Conservation (phyloP, 2,329 filamentous ascomycete genomes). For the Botrytis pseudocinerea region DNA sequence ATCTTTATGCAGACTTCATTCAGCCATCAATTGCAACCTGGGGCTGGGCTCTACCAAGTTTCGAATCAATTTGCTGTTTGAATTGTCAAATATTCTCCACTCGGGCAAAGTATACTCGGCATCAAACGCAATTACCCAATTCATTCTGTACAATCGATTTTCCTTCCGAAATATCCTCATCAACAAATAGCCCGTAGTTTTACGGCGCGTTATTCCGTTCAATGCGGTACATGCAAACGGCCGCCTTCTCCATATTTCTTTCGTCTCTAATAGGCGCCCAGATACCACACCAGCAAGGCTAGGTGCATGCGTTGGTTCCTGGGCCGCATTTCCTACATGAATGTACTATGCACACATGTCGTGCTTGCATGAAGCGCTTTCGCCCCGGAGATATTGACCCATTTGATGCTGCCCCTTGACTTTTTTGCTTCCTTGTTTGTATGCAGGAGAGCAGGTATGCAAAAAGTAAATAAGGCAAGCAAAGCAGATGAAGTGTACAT, state of each 20-base stretch:
- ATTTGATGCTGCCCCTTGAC: not conserved
- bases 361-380: not conserved
- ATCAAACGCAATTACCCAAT: not conserved
- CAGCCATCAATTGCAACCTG: not conserved
- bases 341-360: not conserved
- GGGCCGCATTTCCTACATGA: not conserved
- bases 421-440: not conserved
- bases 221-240: not conserved
- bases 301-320: not conserved
- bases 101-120: not conserved
- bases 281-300: not conserved
- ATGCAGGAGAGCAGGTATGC: not conserved
- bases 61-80: not conserved
- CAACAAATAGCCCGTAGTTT: not conserved
- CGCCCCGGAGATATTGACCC: not conserved
- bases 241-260: conserved; percentile 5
- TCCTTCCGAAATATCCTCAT: not conserved
- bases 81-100: not conserved
- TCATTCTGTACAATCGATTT: not conserved
- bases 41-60: not conserved
- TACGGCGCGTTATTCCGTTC: not conserved
- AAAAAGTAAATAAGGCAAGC: not conserved
- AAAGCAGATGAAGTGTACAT: not conserved
- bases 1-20: conserved; percentile 8
- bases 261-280: not conserved